These are phyloP conservation scores for Ceriops decandra DNA, from an alignment of 345 rosid species.

Conservation along the genomic window DNA sequence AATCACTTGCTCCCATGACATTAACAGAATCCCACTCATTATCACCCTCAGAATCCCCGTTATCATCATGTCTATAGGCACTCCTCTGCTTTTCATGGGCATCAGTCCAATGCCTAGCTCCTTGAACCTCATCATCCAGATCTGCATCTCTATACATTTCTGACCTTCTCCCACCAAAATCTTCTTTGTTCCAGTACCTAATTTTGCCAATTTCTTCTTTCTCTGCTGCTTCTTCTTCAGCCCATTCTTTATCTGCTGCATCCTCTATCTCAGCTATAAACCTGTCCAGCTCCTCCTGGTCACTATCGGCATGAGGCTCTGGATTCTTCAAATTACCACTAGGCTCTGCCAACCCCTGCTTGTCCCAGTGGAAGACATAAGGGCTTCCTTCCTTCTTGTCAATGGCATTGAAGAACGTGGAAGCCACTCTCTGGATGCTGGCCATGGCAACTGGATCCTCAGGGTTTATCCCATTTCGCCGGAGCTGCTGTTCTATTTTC, in stretches of 20 bases:
- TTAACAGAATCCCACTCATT: constrained; percentile 38
- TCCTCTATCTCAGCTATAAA: constrained; percentile 93
- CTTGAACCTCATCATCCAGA: constrained; percentile 41
- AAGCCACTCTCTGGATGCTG: constrained; percentile 92
- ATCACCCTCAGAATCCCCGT: constrained; percentile 27
- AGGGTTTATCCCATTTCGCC: constrained; percentile 82
- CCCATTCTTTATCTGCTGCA: constrained; percentile 96
- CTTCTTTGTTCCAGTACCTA: constrained; percentile 80
- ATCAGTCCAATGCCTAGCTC: constrained; percentile 40
- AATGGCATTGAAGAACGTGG: constrained; percentile 93
- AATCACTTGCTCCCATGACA: constrained; percentile 24
- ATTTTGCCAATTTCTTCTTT: constrained; percentile 64
- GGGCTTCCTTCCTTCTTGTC: constrained; percentile 95
- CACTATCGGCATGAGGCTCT: constrained; percentile 69
- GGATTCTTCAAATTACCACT: constrained; percentile 27
- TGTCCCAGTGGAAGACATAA: constrained; percentile 70
- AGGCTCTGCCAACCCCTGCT: constrained; percentile 26
- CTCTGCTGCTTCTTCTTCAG: constrained; percentile 90
- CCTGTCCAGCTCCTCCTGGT: constrained; percentile 87
- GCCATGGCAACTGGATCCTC: constrained; percentile 99
- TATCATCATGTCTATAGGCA: constrained; percentile 37
- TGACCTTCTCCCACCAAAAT: constrained; percentile 54
- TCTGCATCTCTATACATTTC: constrained; percentile 31
- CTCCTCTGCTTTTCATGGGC: constrained; percentile 39
- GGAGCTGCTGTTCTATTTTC: constrained; percentile 85